Percentiles rank a stretch among this genome's conserved stretches.
Conservation (phyloP, 345 rosid species). For the Euphorbia peplus region DNA sequence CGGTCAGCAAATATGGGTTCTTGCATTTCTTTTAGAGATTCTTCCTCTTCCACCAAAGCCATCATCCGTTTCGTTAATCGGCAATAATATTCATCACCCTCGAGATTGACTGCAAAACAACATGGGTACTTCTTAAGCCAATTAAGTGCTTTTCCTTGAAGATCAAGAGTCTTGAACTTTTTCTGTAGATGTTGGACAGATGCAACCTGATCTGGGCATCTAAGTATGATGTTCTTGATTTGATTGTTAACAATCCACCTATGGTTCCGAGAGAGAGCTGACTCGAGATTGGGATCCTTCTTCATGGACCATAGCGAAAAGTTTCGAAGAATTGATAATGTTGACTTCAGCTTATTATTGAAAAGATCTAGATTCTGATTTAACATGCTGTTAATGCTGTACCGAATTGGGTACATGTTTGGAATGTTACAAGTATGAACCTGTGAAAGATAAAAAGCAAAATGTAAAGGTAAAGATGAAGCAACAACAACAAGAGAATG, state of each 20-base stretch:
- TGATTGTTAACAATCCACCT: constrained; percentile 90
- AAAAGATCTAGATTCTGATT: neutral
- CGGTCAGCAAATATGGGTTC: constrained; percentile 53
- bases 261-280: constrained; percentile 74
- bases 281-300: constrained; percentile 85
- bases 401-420: neutral
- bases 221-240: constrained; percentile 72
- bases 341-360: neutral
- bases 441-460: neutral
- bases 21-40: constrained; percentile 57
- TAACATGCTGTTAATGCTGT: constrained; percentile 8
- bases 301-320: constrained; percentile 89
- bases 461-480: neutral
- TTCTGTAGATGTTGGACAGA: constrained; percentile 66
- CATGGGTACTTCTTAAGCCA: constrained; percentile 94
- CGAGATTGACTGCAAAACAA: constrained; percentile 67
- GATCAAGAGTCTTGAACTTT: constrained; percentile 91
- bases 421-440: neutral
- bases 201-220: constrained; percentile 61
- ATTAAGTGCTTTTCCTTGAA: constrained; percentile 87
- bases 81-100: constrained; percentile 63
- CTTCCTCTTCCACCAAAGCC: constrained; percentile 78
- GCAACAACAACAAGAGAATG: too few relatives aligned
- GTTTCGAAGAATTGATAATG: constrained; percentile 28
- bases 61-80: constrained; percentile 66